Percentiles rank a stretch among this genome's conserved stretches.
Conservation (phyloP, 2,329 filamentous ascomycete genomes). For the Pseudogymnoascus sp. region DNA sequence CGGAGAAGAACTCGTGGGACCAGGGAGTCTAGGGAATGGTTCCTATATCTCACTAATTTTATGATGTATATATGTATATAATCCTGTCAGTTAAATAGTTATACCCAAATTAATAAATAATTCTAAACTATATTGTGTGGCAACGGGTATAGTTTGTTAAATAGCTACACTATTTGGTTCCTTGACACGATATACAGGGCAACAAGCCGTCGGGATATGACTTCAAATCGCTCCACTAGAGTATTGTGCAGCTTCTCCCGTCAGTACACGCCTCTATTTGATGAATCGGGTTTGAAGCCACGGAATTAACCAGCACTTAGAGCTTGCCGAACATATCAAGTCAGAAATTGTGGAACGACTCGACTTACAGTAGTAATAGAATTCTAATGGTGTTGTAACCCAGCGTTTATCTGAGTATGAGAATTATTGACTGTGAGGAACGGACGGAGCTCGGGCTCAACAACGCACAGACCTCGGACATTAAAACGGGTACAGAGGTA, state of each 20-base stretch:
- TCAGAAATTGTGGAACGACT: not conserved
- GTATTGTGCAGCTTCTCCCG: not conserved
- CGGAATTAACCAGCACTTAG: not conserved
- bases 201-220: not conserved
- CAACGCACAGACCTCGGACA: not conserved
- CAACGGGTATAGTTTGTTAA: not conserved
- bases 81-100: not conserved
- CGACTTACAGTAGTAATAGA: not conserved
- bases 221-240: not conserved
- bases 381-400: not conserved
- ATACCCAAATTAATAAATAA: slow-evolving; percentile 1
- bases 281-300: not conserved
- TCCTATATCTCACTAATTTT: not conserved
- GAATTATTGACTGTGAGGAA: not conserved
- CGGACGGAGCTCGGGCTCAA: not conserved
- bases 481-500: not conserved
- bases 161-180: not conserved
- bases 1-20: not conserved
- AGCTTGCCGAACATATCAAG: not conserved
- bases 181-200: not conserved
- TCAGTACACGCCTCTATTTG: not conserved
- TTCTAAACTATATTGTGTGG: not conserved
- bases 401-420: not conserved
- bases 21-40: not conserved
- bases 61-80: not conserved